Conservation (phyloP, 306 rosid genomes). For the Dryas drummondii region DNA sequence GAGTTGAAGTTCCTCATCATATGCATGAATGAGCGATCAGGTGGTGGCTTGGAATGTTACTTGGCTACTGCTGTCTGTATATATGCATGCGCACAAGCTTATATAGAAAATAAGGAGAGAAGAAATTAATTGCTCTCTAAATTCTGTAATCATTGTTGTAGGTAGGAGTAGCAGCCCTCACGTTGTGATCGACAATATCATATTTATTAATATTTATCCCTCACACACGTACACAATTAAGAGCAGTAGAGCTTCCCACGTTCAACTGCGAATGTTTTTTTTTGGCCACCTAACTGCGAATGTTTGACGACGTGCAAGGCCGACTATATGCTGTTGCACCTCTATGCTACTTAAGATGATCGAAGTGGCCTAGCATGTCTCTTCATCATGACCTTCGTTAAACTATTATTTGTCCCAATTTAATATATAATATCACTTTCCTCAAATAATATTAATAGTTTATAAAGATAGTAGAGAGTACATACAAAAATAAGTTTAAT, state of each 20-base stretch:
- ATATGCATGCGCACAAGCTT: not conserved
- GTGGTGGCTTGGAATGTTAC: too few relatives aligned
- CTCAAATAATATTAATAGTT: too few relatives aligned
- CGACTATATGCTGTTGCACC: conserved; percentile 17
- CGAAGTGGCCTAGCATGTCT: not conserved
- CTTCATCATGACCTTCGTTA: conserved; percentile 16
- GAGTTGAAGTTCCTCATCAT: conserved; percentile 37
- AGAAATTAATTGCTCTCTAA: not conserved
- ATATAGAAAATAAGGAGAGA: not conserved
- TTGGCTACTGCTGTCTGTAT: not conserved
- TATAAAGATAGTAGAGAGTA: too few relatives aligned
- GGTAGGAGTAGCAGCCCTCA: conserved; percentile 43
- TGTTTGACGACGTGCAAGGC: too few relatives aligned
- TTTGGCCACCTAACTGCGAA: not conserved
- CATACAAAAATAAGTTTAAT: too few relatives aligned
- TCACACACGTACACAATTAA: not conserved
- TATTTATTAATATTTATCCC: too few relatives aligned
- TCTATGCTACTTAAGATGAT: not conserved
- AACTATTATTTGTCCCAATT: too few relatives aligned
- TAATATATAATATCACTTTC: too few relatives aligned
- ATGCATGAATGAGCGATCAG: too few relatives aligned
- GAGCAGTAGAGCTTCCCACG: conserved; percentile 58
- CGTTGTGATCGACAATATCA: conserved; percentile 33
- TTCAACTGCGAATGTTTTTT: conserved; percentile 35
- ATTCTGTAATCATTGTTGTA: not conserved